These are phyloP conservation scores for Phytophthora brassicae DNA, from an alignment of 352 stramenopile genomes.

Conservation along the genomic window DNA sequence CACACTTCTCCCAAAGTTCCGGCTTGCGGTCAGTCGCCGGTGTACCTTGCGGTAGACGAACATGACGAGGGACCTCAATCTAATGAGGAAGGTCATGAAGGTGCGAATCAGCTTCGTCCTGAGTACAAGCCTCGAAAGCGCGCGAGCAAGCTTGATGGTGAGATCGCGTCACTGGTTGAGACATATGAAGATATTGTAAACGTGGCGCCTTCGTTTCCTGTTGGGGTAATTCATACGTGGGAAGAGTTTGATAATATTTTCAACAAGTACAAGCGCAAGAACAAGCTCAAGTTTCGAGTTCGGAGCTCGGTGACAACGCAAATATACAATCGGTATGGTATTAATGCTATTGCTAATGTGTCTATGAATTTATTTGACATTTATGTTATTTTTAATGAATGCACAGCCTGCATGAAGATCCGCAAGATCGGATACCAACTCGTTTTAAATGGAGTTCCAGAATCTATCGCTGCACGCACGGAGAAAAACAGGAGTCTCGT, in stretches of 20 bases:
- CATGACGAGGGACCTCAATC: background rate
- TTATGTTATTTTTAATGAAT: background rate
- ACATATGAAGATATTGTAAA: background rate
- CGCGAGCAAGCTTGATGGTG: background rate
- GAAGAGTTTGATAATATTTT: background rate
- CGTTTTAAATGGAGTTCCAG: background rate
- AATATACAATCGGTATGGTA: background rate
- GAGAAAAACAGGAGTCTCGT: background rate
- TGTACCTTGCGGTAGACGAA: background rate
- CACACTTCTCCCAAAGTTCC: background rate
- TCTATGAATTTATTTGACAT: background rate
- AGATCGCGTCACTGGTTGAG: background rate
- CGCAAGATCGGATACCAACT: background rate
- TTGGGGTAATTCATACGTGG: background rate
- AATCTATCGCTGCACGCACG: background rate
- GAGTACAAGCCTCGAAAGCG: background rate
- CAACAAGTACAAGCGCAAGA: constrained; percentile 1
- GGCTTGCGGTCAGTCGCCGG: too few species aligned
- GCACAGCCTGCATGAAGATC: background rate
- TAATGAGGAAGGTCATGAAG: background rate
- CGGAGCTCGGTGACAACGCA: background rate
- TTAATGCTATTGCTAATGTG: background rate
- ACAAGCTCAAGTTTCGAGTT: background rate
- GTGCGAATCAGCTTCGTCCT: background rate
- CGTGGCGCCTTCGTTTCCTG: background rate